phyloP scores from a whole-genome alignment of 2,329 filamentous ascomycete species.

The Aspergillus versicolor region DNA sequence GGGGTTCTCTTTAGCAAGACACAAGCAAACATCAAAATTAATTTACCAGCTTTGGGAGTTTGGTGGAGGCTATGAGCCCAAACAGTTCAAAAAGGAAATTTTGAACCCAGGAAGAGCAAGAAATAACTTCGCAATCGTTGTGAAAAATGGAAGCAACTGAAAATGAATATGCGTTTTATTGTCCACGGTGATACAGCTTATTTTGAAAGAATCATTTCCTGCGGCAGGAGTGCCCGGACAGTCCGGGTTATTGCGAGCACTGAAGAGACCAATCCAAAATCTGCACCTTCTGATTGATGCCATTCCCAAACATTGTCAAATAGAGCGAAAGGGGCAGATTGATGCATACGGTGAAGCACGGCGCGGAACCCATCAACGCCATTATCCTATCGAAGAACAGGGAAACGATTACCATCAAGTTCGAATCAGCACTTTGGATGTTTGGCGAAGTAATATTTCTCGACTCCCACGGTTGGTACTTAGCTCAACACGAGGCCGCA shows the following conservation, averaged over 20 bases:
- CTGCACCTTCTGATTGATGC: slow-evolving; percentile 65
- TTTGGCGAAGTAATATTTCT: slow-evolving; percentile 55
- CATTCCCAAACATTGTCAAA: slow-evolving; percentile 78
- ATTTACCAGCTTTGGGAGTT: slow-evolving; percentile 85
- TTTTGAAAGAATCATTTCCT: slow-evolving; percentile 63
- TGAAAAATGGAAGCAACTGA: slow-evolving; percentile 38
- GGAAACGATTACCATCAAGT: slow-evolving; percentile 70
- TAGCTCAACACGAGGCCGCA: slow-evolving; percentile 60
- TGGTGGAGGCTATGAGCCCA: slow-evolving; percentile 27
- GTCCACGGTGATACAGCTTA: slow-evolving; percentile 7
- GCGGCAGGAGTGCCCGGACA: slow-evolving; percentile 82
- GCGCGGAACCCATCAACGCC: slow-evolving; percentile 82
- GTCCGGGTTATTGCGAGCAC: slow-evolving; percentile 75
- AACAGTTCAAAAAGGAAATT: slow-evolving; percentile 68
- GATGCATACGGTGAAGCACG: slow-evolving; percentile 93
- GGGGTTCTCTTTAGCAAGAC: slow-evolving; percentile 66
- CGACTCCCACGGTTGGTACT: slow-evolving; percentile 24
- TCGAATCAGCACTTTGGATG: slow-evolving; percentile 60
- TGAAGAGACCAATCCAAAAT: slow-evolving; percentile 61
- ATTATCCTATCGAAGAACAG: slow-evolving; percentile 88
- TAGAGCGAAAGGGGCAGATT: slow-evolving; percentile 88
- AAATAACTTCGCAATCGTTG: slow-evolving; percentile 87
- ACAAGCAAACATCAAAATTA: slow-evolving; percentile 78
- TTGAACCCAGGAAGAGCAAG: slow-evolving; percentile 70
- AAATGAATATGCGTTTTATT: neutral